A percentile compares a stretch with the other conserved stretches of the same genome.
Evolutionary conservation across 495 filamentous ascomycete genomes (phyloP).

Genomic region (Penicillium parvum): DNA sequence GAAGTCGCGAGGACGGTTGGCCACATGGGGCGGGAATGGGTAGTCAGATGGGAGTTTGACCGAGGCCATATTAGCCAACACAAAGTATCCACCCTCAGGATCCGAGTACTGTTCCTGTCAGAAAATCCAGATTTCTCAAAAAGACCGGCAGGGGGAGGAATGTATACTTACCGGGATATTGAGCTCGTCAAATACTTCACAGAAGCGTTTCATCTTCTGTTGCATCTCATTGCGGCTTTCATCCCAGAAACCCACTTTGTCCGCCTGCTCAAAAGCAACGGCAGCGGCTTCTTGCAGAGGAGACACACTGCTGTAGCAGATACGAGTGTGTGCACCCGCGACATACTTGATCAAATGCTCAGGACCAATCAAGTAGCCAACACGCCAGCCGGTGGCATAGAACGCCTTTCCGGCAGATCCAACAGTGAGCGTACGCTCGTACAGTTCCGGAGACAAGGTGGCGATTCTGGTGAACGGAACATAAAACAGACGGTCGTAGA

Average conservation of each 20-base stretch:
- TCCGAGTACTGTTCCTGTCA: slow-evolving; percentile 61
- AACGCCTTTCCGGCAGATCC: slow-evolving; percentile 97
- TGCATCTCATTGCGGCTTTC: slow-evolving; percentile 78
- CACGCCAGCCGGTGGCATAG: slow-evolving; percentile 95
- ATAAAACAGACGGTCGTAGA: slow-evolving; percentile 95
- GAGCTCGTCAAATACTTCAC: slow-evolving; percentile 82
- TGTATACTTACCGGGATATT: slow-evolving; percentile 59
- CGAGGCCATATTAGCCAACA: slow-evolving; percentile 83
- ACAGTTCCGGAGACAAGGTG: slow-evolving; percentile 82
- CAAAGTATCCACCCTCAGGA: slow-evolving; percentile 95
- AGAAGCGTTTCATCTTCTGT: slow-evolving; percentile 81
- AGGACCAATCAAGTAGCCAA: slow-evolving; percentile 90
- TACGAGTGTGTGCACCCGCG: slow-evolving; percentile 85
- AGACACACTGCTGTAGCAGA: slow-evolving; percentile 91
- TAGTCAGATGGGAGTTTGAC: slow-evolving; percentile 79
- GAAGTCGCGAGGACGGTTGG: slow-evolving; percentile 82
- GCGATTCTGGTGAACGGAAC: slow-evolving; percentile 89
- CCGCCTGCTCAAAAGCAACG: slow-evolving; percentile 89
- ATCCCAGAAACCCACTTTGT: slow-evolving; percentile 85
- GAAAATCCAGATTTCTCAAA: background rate
- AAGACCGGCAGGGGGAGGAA: background rate
- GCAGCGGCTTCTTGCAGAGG: slow-evolving; percentile 96
- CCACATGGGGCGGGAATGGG: slow-evolving; percentile 83
- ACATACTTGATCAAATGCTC: slow-evolving; percentile 89
- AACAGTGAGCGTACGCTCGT: slow-evolving; percentile 82